These are phyloP conservation scores for Cadophora gregata DNA, from an alignment of 2,329 filamentous ascomycete species.

Conservation along the genomic window DNA sequence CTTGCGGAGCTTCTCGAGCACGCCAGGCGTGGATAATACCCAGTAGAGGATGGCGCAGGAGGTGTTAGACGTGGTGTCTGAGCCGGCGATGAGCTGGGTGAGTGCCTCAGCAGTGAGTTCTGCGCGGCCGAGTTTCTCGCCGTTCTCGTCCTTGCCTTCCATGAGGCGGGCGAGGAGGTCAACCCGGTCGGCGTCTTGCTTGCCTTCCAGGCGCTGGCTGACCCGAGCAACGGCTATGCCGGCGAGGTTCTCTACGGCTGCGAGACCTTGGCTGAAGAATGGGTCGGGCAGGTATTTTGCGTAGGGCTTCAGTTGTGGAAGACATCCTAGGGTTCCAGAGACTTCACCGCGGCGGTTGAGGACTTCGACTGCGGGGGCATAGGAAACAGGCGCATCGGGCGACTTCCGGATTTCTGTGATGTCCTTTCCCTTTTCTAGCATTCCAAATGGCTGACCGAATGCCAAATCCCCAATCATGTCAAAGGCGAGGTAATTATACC, in stretches of 20 bases:
- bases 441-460: constrained; percentile 81
- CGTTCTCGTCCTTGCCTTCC: constrained; percentile 83
- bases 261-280: constrained; percentile 78
- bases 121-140: constrained; percentile 74
- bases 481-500: constrained; percentile 74
- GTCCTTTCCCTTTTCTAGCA: constrained; percentile 79
- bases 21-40: constrained; percentile 70
- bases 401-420: constrained; percentile 73
- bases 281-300: constrained; percentile 81
- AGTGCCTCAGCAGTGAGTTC: constrained; percentile 89
- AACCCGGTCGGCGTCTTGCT: constrained; percentile 70
- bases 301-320: constrained; percentile 77
- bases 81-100: constrained; percentile 84
- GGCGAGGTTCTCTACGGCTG: constrained; percentile 79
- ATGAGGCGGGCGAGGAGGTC: constrained; percentile 85
- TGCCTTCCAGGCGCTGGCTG: constrained; percentile 71
- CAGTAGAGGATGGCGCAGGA: constrained; percentile 85
- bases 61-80: constrained; percentile 79
- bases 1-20: constrained; percentile 73
- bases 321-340: constrained; percentile 77
- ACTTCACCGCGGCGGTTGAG: constrained; percentile 89
- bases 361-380: constrained; percentile 83
- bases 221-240: constrained; percentile 89
- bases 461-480: constrained; percentile 63
- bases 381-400: constrained; percentile 66